These are phyloP conservation scores for Trichoderma sp. DNA, from an alignment of 2,329 filamentous ascomycete genomes.

Conservation along the genomic window DNA sequence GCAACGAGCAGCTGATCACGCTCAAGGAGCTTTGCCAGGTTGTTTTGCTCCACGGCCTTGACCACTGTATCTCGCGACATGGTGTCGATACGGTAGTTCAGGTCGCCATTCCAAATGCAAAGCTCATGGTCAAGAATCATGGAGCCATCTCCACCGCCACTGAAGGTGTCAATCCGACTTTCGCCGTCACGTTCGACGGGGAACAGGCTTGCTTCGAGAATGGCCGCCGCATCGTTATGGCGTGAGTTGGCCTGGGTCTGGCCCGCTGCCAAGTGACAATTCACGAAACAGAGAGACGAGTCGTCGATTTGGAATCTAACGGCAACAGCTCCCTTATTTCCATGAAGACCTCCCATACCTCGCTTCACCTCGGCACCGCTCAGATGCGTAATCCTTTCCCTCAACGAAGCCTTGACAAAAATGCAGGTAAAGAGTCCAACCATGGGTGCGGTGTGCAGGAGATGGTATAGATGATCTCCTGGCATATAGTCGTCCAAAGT, in stretches of 20 bases:
- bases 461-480: slow-evolving; percentile 74
- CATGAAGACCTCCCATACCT: slow-evolving; percentile 92
- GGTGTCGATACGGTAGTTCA: slow-evolving; percentile 98
- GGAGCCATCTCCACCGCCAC: slow-evolving; percentile 89
- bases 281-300: slow-evolving; percentile 92
- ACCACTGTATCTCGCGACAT: slow-evolving; percentile 95
- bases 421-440: slow-evolving; percentile 96
- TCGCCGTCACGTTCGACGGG: slow-evolving; percentile 70
- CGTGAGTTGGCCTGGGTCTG: slow-evolving; percentile 88
- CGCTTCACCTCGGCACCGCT: slow-evolving; percentile 86
- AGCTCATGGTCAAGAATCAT: slow-evolving; percentile 98
- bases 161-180: slow-evolving; percentile 74
- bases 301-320: slow-evolving; percentile 94
- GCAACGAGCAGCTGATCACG: slow-evolving; percentile 92
- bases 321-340: slow-evolving; percentile 93
- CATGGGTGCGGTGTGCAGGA: slow-evolving; percentile 83
- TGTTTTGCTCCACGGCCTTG: slow-evolving; percentile 77
- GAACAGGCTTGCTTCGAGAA: slow-evolving; percentile 79
- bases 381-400: slow-evolving; percentile 75
- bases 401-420: slow-evolving; percentile 83
- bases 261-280: slow-evolving; percentile 94
- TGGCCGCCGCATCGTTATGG: slow-evolving; percentile 89
- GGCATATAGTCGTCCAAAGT: slow-evolving; percentile 84
- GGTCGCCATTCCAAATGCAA: slow-evolving; percentile 92
- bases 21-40: slow-evolving; percentile 84